phyloP scores from a whole-genome alignment of 306 rosid genomes.

The Sicyos baderoa region DNA sequence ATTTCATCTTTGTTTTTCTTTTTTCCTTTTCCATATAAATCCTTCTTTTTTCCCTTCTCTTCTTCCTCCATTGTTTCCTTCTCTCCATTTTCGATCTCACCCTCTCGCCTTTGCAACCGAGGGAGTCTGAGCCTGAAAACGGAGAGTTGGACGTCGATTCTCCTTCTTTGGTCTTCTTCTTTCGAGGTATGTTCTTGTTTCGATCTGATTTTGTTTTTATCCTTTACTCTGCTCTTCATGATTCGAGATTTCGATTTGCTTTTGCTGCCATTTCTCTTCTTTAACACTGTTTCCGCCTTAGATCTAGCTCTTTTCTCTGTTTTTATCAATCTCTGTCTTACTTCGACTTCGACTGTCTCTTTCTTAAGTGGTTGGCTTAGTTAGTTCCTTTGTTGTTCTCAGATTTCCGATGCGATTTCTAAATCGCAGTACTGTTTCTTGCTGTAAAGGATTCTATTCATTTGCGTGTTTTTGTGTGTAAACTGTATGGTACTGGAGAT shows the following conservation, averaged over 20 bases:
- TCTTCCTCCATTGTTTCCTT: conserved; percentile 14
- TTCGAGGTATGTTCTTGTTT: neutral
- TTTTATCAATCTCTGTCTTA: neutral
- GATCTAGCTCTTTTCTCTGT: neutral
- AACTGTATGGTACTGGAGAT: neutral
- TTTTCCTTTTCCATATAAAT: neutral
- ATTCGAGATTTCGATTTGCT: neutral
- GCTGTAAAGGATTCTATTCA: neutral
- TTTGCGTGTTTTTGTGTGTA: neutral
- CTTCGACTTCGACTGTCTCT: neutral
- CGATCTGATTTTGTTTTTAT: conserved; percentile 15
- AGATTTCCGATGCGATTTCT: neutral
- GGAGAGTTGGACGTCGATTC: neutral
- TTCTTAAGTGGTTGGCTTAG: neutral
- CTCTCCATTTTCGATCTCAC: conserved; percentile 19
- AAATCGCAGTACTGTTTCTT: neutral
- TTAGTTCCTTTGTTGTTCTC: neutral
- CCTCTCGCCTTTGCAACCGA: neutral
- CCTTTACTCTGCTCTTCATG: neutral
- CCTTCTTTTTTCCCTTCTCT: neutral
- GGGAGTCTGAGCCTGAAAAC: conserved; percentile 5
- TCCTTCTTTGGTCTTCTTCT: neutral
- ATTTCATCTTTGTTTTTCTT: neutral
- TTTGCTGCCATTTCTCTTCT: neutral
- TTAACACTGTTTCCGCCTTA: neutral